Conservation (phyloP, 1,139 yeast species). For the Suhomyces bribrorum region DNA sequence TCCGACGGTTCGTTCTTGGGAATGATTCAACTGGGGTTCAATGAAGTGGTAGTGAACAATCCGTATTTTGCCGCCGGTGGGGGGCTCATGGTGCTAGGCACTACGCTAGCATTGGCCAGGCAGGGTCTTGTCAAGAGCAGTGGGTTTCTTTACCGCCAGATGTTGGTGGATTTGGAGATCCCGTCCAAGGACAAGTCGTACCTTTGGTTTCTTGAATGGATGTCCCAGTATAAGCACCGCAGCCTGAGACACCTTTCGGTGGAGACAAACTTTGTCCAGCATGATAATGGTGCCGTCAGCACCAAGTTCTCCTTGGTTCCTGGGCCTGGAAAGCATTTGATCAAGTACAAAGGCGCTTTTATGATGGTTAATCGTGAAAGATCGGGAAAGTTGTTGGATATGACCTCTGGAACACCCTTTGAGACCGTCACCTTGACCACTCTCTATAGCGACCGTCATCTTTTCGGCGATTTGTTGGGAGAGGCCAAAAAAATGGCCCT, state of each 20-base stretch:
- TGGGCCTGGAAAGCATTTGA: slow-evolving; percentile 93
- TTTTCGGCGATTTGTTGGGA: slow-evolving; percentile 69
- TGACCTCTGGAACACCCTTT: slow-evolving; percentile 91
- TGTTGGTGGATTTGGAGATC: slow-evolving; percentile 89
- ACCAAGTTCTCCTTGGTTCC: slow-evolving; percentile 94
- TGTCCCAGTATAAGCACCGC: slow-evolving; percentile 77
- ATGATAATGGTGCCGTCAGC: slow-evolving; percentile 87
- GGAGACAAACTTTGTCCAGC: slow-evolving; percentile 83
- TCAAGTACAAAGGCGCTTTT: slow-evolving; percentile 82
- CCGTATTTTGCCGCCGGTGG: slow-evolving; percentile 98
- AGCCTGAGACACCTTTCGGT: slow-evolving; percentile 85
- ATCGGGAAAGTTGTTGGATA: slow-evolving; percentile 83
- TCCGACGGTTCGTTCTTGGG: slow-evolving; percentile 44
- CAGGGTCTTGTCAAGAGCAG: slow-evolving; percentile 67
- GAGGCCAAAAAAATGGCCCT: slow-evolving; percentile 88
- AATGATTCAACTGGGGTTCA: slow-evolving; percentile 40
- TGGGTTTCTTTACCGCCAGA: slow-evolving; percentile 71
- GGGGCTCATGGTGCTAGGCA: slow-evolving; percentile 92
- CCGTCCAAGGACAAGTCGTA: slow-evolving; percentile 93
- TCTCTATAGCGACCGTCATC: slow-evolving; percentile 71
- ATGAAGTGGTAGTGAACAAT: slow-evolving; percentile 65
- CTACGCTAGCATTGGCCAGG: slow-evolving; percentile 77
- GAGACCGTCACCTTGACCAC: slow-evolving; percentile 95
- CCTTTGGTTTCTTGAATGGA: slow-evolving; percentile 95
- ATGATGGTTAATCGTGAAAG: slow-evolving; percentile 89